Evolutionary conservation across 306 rosid genomes (phyloP).

Genomic region (Mimosa bimucronata): DNA sequence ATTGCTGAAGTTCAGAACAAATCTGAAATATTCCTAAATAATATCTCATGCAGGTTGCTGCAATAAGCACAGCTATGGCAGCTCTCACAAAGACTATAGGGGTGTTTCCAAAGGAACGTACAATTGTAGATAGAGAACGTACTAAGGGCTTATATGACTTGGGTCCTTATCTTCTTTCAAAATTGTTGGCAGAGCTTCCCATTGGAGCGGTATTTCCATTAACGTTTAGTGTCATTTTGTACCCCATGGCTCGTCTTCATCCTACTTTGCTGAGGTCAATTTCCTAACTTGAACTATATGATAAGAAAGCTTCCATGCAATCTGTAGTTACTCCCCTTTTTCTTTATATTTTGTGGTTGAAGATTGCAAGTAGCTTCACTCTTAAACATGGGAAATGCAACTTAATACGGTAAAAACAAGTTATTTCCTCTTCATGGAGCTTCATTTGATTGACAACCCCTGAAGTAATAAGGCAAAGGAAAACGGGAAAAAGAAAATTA

Average conservation of each 20-base stretch:
- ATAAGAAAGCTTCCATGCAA: constrained; percentile 23
- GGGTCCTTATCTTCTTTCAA: constrained; percentile 93
- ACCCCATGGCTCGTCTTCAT: constrained; percentile 98
- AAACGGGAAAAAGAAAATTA: background rate
- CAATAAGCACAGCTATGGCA: constrained; percentile 97
- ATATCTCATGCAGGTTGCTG: constrained; percentile 66
- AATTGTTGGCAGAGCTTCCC: constrained; percentile 92
- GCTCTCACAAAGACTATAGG: constrained; percentile 95
- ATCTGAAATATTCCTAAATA: constrained; percentile 25
- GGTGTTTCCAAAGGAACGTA: constrained; percentile 88
- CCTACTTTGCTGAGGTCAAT: constrained; percentile 74
- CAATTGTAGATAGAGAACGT: constrained; percentile 91
- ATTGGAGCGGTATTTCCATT: constrained; percentile 92
- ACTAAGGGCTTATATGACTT: constrained; percentile 81
- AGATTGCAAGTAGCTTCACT: constrained; percentile 10
- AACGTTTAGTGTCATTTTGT: constrained; percentile 83
- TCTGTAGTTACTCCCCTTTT: constrained; percentile 16
- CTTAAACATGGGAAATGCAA: constrained; percentile 1
- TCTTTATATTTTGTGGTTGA: constrained; percentile 26
- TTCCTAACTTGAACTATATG: constrained; percentile 20
- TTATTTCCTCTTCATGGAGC: background rate
- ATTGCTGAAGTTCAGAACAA: constrained; percentile 14
- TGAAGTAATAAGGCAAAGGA: background rate
- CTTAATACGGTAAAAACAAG: background rate
- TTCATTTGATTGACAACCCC: no score